Base-by-base conservation (phyloP, 73 alveolate genomes). In the Stentor coeruleus region DNA sequence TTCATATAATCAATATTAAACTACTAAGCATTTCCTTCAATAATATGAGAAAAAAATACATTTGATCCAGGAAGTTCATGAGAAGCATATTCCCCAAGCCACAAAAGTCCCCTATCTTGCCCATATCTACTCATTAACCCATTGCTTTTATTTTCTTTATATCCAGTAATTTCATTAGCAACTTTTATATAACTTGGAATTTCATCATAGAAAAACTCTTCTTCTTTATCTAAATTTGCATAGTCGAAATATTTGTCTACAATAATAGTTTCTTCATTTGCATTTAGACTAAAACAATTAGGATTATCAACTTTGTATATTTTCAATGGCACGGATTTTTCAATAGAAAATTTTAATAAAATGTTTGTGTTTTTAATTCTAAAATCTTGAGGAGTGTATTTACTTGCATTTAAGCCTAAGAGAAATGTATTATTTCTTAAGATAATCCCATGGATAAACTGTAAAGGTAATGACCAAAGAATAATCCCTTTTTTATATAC, bases 401-500 rank as follows among this genome's bases (percentile, higher is more conserved):
- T 20, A 31, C 79, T 66, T 26, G 42, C 79, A 33, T 66, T 66
- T 2, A 66, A 33, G 0, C 79, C 39, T 14, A 66, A 14, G 1
- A 66, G n/a, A 1, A 66, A 66, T 20, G 11, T 26, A 1, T 66
- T 33, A 20, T 31, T 40, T 66, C 15, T 31, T 66, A 40, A 1
- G n/a, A 11, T 15, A 26, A 66, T 66, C 33, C 79, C 42, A 66
- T 66, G 79, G 79, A 66, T 31, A 66, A 66, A 66, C 26, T 33
- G 49, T 66, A 66, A 2, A 28, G 26, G n/a, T 26, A 66, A 26
- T 20, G n/a, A 20, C 39, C 79, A 26, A 1, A 66, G n/a, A 20
- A 66, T 66, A 20, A 66, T 37, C 40, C 37, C 37, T 11, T 66
- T 66, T n/a, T n/a, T n/a, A 20, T 33, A 66, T 20, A 31, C n/a